Evolutionary conservation across 306 rosid species (phyloP).

Genomic region (Quercus robur): DNA sequence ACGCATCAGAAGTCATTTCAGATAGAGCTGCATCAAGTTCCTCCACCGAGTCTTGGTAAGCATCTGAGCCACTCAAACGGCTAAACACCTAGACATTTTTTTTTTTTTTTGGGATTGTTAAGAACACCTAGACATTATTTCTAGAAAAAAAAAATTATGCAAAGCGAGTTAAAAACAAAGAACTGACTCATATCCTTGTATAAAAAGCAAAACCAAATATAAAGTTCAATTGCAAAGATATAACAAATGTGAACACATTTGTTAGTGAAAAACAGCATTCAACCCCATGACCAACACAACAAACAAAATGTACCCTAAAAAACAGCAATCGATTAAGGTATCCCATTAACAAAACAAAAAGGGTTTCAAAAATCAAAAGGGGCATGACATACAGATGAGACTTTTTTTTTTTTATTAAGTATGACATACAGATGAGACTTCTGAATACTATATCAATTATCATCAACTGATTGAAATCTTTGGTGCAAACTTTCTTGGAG

Average conservation of each 20-base stretch:
- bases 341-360: not conserved
- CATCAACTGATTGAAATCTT: not conserved
- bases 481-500: not conserved
- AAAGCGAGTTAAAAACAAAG: not conserved
- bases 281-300: not conserved
- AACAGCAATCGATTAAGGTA: not conserved
- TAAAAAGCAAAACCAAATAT: not conserved
- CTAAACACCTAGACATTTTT: slow-evolving; percentile 20
- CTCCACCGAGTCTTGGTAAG: slow-evolving; percentile 23
- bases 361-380: not conserved
- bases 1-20: slow-evolving; percentile 24
- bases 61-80: slow-evolving; percentile 25
- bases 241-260: not conserved
- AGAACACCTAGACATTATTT: not conserved
- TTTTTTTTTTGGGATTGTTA: not conserved
- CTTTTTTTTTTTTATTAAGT: no score
- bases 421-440: not conserved
- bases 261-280: no score
- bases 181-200: not conserved
- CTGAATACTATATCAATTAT: not conserved
- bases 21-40: slow-evolving; percentile 39
- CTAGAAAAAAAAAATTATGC: not conserved
- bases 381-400: not conserved
- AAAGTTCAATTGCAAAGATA: not conserved
- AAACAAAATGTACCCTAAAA: not conserved